Percentiles rank a stretch among this genome's conserved stretches.
Evolutionary conservation across 345 rosid species (phyloP).

Genomic region (Populus alba): DNA sequence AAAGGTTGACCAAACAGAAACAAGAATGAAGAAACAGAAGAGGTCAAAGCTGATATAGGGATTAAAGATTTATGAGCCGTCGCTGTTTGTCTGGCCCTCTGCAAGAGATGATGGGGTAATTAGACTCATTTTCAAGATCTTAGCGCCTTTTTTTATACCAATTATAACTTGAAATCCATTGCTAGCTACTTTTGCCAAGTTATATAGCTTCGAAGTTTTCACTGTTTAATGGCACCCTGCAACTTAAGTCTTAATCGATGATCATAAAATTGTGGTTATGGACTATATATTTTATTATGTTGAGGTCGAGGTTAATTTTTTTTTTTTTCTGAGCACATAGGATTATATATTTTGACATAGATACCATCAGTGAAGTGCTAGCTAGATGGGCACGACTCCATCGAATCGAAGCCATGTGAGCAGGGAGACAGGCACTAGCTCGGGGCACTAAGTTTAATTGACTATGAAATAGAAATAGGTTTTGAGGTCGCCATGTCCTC

Average conservation of each 20-base stretch:
- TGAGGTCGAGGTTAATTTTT: too few relatives aligned
- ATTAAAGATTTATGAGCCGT: background rate
- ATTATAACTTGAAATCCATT: background rate
- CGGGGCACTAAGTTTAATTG: too few relatives aligned
- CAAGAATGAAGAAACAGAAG: background rate
- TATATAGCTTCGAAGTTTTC: background rate
- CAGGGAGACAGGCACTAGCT: too few relatives aligned
- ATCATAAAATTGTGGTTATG: background rate
- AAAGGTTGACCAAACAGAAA: background rate
- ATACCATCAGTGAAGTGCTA: too few relatives aligned
- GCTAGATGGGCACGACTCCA: too few relatives aligned
- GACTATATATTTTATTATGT: too few relatives aligned
- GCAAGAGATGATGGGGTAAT: background rate
- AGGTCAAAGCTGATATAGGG: background rate
- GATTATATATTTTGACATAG: too few relatives aligned
- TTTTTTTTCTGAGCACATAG: too few relatives aligned
- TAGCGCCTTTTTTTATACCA: background rate
- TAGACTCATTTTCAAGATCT: background rate
- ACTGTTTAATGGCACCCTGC: too few relatives aligned
- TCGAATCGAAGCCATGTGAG: too few relatives aligned
- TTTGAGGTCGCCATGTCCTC: background rate
- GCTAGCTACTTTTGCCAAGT: too few relatives aligned
- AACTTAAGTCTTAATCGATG: too few relatives aligned
- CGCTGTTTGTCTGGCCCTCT: background rate
- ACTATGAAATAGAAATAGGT: background rate